phyloP scores from a whole-genome alignment of 1,284 basidiomycete genomes.

The Testicularia cyperi region DNA sequence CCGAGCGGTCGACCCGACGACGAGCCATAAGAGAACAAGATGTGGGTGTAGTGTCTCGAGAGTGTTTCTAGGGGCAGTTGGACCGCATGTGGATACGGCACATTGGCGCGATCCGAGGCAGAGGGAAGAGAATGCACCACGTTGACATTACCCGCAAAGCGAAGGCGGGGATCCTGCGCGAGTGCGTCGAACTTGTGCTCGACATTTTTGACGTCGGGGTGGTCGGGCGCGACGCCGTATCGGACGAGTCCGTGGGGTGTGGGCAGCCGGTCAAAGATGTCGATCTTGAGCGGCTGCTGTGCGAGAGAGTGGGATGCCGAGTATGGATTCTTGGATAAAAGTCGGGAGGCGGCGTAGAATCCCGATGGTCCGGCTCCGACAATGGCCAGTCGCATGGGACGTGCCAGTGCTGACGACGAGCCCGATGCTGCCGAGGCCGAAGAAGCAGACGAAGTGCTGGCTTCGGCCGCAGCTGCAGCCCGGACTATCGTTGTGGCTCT shows the following conservation, averaged over 20 bases:
- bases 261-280: conserved; percentile 90
- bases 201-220: conserved; percentile 99
- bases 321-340: conserved; percentile 38
- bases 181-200: conserved; percentile 84
- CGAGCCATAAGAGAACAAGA: conserved; percentile 80
- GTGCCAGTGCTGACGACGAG: too few species aligned
- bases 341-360: conserved; percentile 76
- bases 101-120: conserved; percentile 24
- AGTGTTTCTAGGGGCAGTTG: conserved; percentile 68
- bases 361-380: conserved; percentile 89
- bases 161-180: conserved; percentile 46
- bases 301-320: conserved; percentile 4
- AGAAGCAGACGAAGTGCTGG: too few species aligned
- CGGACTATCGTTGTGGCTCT: too few species aligned
- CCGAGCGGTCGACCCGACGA: conserved; percentile 64
- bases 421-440: too few species aligned
- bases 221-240: conserved; percentile 97
- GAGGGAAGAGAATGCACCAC: conserved; percentile 62
- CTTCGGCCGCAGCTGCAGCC: too few species aligned
- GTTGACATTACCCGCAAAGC: conserved; percentile 85
- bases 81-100: conserved; percentile 64
- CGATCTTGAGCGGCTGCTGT: conserved; percentile 63
- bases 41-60: conserved; percentile 73
- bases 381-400: conserved; percentile 67
- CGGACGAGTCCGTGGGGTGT: conserved; percentile 91